Evolutionary conservation across 768 basidiomycete genomes (phyloP), one percentile per base, ranked within the genome.

Genomic region (Tephrocybe sp.): DNA sequence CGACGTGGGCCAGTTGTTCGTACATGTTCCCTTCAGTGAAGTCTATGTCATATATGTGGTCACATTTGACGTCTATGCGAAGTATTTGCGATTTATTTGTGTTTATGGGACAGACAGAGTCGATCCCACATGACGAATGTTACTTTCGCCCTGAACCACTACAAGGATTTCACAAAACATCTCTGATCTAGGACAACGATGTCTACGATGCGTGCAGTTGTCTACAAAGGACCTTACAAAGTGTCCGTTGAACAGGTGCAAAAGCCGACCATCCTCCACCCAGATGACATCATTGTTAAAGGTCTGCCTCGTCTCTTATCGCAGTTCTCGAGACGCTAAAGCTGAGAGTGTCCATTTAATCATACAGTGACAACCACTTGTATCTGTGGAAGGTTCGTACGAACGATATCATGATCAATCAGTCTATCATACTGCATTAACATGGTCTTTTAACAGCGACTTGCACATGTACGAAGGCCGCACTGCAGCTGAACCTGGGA

Each of bases 381-480:
- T 49, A 77, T 78, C 49, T 78, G 77, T 47, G 77, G 77, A 51
- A 78, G 76, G 75, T 74, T 15, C 1, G 24, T 29, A 12, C 30
- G 16, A 30, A 10, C n/a, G 11, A n/a, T n/a, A n/a, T n/a, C n/a
- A n/a, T n/a, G n/a, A n/a, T n/a, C n/a, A n/a, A n/a, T n/a, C n/a
- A n/a, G n/a, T n/a, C n/a, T n/a, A n/a, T n/a, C n/a, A n/a, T n/a
- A n/a, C 16, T 16, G 30, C 34, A 19, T 39, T 16, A 10, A 15
- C 31, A 24, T 12, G 2, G 33, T 9, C 25, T 31, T 16, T 4
- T 8, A 29, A 1, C 50, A 78, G 76, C 42, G 78, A 79, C 52
- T 57, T 79, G 46, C 78, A 79, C 54, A 78, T 79, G 78, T 79
- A 79, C 55, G 77, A 79, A 62, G 78, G 78, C 12, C 75, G 78